Evolutionary conservation across 305 asterid genomes (phyloP), one percentile per base, ranked within the genome.

Genomic region (Vinca major): DNA sequence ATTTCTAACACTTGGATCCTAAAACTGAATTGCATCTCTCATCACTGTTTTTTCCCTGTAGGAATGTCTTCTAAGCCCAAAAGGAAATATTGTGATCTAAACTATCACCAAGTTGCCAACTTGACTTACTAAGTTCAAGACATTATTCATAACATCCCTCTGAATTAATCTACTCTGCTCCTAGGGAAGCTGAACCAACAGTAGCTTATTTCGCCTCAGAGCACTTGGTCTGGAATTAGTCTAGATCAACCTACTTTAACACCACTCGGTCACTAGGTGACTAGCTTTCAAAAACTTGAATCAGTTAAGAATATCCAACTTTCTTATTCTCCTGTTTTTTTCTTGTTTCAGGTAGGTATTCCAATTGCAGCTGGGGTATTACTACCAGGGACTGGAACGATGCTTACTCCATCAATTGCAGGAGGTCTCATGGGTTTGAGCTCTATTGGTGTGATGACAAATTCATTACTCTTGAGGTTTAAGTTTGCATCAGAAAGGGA

Each of bases 381-480:
- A 80, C 83, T 94, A 73, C 97, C 97, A 52, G 84, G 82, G 69
- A 86, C 91, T 2, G 96, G 99, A 75, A 89, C 89, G 52, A 88
- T 91, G 89, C 91, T 91, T 39, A 91, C 99, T 55, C 99, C 99
- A 67, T 91, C 99, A 50, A 85, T 94, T 65, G 97, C 99, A 3
- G 99, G 99, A 64, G 99, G 93, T 56, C 90, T 93, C 62, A 93
- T 93, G 99, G 99, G 99, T 62, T 79, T 93, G 75, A 93, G 99
- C 85, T 93, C 97, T 40, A 82, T 93, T 52, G 99, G 97, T 20
- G 99, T 93, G 61, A 87, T 90, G 96, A 71, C 91, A 54, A 93
- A 93, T 83, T 93, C 99, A 2, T 81, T 93, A 69, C 85, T 91
- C 53, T 81, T 93, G 74, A 80, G 95, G 78, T 68, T 89, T 53